Percentiles rank a stretch among this genome's conserved stretches.
Evolutionary conservation across 495 filamentous ascomycete genomes (phyloP).

Genomic region (Terfezia claveryi): DNA sequence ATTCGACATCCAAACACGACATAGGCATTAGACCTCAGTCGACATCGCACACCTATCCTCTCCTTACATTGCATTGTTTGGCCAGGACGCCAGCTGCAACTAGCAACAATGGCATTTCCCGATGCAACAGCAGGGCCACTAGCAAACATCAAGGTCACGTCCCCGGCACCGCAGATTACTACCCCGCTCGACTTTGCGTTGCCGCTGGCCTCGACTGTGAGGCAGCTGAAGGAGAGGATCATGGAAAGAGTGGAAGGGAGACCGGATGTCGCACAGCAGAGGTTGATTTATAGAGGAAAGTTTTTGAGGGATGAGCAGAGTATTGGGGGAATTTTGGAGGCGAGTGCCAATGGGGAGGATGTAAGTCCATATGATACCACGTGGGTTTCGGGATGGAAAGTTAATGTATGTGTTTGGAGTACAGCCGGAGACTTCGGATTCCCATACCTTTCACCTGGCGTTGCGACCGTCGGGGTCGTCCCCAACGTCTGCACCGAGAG

Average conservation of each 20-base stretch:
- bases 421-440: neutral
- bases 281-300: slow-evolving; percentile 16
- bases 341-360: neutral
- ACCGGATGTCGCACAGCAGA: slow-evolving; percentile 11
- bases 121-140: no score
- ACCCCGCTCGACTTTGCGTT: slow-evolving; percentile 15
- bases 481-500: neutral
- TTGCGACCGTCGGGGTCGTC: neutral
- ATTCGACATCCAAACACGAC: no score
- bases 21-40: no score
- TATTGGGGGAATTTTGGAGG: neutral
- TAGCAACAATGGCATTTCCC: no score
- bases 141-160: slow-evolving; percentile 12
- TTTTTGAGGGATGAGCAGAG: slow-evolving; percentile 5
- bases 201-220: slow-evolving; percentile 10
- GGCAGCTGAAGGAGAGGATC: slow-evolving; percentile 13
- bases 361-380: neutral
- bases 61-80: no score
- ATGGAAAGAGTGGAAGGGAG: slow-evolving; percentile 8
- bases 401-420: neutral
- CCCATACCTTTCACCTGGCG: neutral
- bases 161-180: slow-evolving; percentile 13
- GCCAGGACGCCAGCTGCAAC: no score
- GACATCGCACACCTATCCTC: no score
- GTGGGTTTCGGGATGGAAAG: neutral